Conservation (phyloP, 176 grass and related monocot species). For the Thinopyrum elongatum region DNA sequence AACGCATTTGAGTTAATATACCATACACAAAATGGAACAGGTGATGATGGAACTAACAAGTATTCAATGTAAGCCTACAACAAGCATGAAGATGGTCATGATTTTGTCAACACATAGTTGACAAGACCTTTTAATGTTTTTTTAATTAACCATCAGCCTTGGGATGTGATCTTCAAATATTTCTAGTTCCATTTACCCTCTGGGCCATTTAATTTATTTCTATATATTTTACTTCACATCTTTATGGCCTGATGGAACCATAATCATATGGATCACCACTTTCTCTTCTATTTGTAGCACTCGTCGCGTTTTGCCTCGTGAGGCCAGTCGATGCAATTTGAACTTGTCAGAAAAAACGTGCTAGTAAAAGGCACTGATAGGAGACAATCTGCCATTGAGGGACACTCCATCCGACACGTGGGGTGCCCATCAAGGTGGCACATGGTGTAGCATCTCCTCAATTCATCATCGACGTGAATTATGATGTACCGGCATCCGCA, state of each 20-base stretch:
- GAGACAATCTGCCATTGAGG: neutral
- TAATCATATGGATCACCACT: neutral
- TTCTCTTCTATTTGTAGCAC: neutral
- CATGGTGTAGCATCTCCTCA: neutral
- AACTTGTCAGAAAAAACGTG: accelerated
- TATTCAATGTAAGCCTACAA: neutral
- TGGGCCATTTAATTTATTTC: neutral
- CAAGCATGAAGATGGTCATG: neutral
- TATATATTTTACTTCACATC: neutral
- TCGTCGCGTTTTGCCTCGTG: neutral
- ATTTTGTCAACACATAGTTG: neutral
- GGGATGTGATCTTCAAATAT: neutral
- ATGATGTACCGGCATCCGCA: neutral
- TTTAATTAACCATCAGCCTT: neutral
- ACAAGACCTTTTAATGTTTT: neutral
- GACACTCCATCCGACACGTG: too few relatives aligned
- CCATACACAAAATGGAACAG: neutral
- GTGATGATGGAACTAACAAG: neutral
- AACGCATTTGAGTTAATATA: neutral
- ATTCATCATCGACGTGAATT: neutral
- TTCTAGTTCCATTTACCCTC: neutral
- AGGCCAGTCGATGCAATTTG: neutral
- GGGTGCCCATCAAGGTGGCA: neutral
- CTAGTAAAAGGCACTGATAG: neutral
- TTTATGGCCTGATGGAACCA: neutral